These are phyloP conservation scores for Colletotrichum phormii DNA, from an alignment of 2,329 filamentous ascomycete species.

Conservation along the genomic window DNA sequence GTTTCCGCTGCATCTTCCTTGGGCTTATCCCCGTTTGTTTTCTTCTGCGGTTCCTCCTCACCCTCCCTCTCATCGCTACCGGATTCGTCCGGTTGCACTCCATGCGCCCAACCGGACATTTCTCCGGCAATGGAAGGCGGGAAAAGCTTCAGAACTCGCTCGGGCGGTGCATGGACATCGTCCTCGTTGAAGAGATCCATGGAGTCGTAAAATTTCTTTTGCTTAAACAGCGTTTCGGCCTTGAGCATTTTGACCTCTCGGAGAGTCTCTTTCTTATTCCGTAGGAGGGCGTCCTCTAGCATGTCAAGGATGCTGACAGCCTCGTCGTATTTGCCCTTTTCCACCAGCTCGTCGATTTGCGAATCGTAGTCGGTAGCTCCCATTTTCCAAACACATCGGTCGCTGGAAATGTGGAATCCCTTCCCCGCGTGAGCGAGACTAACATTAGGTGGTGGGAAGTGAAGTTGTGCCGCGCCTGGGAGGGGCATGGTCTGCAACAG, in stretches of 20 bases:
- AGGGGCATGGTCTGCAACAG: slow-evolving; percentile 87
- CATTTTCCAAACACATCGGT: slow-evolving; percentile 96
- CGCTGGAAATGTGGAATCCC: slow-evolving; percentile 92
- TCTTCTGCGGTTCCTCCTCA: slow-evolving; percentile 50
- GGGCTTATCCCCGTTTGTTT: slow-evolving; percentile 47
- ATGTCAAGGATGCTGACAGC: slow-evolving; percentile 89
- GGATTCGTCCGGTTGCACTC: slow-evolving; percentile 58
- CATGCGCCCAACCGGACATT: slow-evolving; percentile 68
- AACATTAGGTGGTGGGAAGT: slow-evolving; percentile 92
- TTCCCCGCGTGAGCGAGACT: slow-evolving; percentile 97
- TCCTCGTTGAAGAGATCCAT: slow-evolving; percentile 89
- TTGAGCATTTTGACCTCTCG: slow-evolving; percentile 93
- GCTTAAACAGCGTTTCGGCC: slow-evolving; percentile 84
- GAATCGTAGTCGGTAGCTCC: slow-evolving; percentile 90
- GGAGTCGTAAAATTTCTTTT: slow-evolving; percentile 85
- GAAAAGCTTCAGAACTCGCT: slow-evolving; percentile 87
- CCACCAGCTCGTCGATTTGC: slow-evolving; percentile 85
- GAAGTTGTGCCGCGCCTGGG: slow-evolving; percentile 83
- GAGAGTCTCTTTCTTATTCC: slow-evolving; percentile 83
- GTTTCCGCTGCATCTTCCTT: slow-evolving; percentile 39
- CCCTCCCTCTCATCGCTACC: slow-evolving; percentile 48
- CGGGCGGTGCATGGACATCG: slow-evolving; percentile 88
- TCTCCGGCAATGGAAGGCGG: slow-evolving; percentile 87
- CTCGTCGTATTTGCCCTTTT: slow-evolving; percentile 83
- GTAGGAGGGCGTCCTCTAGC: slow-evolving; percentile 91